Conservation (phyloP, 257 asterid genomes). For the Solanum etuberosum region DNA sequence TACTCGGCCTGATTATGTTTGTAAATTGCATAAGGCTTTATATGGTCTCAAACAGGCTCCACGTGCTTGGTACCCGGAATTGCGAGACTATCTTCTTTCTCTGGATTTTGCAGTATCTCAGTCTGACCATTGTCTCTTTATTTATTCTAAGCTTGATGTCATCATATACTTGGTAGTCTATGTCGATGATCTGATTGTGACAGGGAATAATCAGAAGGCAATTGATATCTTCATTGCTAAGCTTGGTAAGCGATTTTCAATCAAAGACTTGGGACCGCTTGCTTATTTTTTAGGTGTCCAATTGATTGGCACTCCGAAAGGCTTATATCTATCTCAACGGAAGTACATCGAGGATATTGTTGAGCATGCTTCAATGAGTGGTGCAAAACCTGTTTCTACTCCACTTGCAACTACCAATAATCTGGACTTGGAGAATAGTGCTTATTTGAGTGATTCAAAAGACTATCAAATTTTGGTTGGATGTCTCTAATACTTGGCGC, state of each 20-base stretch:
- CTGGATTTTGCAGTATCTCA: background rate
- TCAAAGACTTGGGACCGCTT: background rate
- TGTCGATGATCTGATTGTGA: background rate
- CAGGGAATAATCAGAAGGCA: background rate
- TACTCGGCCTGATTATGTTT: background rate
- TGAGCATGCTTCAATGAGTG: background rate
- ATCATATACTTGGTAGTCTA: background rate
- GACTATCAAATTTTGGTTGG: background rate
- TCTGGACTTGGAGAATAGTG: background rate
- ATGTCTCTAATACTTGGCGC: background rate
- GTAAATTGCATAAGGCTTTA: background rate
- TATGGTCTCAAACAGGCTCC: background rate
- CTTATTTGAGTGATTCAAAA: background rate
- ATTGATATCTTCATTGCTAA: background rate
- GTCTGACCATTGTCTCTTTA: background rate
- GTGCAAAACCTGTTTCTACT: background rate
- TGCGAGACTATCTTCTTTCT: background rate
- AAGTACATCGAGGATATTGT: background rate
- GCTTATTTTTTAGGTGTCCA: background rate
- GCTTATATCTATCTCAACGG: background rate
- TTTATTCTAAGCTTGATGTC: background rate
- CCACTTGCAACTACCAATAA: background rate
- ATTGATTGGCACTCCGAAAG: background rate
- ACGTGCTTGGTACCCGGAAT: background rate
- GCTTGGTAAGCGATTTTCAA: background rate